Conservation (phyloP, 2,329 filamentous ascomycete genomes). For the Colletotrichum sublineola region DNA sequence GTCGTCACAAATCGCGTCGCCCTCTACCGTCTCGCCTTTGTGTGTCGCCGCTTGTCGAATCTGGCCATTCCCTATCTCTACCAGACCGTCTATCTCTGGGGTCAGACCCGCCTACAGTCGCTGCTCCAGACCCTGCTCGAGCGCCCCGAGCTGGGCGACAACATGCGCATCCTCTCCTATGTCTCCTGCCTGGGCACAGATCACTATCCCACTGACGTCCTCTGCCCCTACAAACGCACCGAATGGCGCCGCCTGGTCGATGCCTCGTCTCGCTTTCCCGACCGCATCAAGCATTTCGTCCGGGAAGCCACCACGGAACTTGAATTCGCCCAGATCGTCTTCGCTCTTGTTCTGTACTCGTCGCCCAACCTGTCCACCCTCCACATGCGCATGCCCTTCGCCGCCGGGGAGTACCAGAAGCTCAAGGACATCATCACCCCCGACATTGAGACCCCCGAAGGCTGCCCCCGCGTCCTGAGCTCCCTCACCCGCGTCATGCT, state of each 20-base stretch:
- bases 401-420: conserved; percentile 40
- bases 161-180: conserved; percentile 40
- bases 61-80: conserved; percentile 37
- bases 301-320: conserved; percentile 34
- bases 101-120: conserved; percentile 38
- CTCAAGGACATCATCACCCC: conserved; percentile 39
- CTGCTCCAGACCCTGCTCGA: conserved; percentile 39
- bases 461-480: conserved; percentile 34
- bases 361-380: conserved; percentile 34
- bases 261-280: conserved; percentile 27
- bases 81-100: conserved; percentile 39
- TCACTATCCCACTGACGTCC: conserved; percentile 37
- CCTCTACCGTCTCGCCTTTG: conserved; percentile 35
- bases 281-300: conserved; percentile 34
- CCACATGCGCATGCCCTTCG: conserved; percentile 41
- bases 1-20: conserved; percentile 39
- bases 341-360: conserved; percentile 39
- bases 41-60: conserved; percentile 35
- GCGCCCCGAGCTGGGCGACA: conserved; percentile 35
- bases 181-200: conserved; percentile 37
- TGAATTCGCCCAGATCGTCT: conserved; percentile 38
- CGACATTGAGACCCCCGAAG: conserved; percentile 35
- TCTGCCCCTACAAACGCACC: conserved; percentile 39
- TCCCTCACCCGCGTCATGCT: conserved; percentile 41
- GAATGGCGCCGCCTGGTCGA: conserved; percentile 36